Percentiles rank a stretch among this genome's conserved stretches.
These are phyloP conservation scores for Calonectria montana DNA, from an alignment of 2,329 filamentous ascomycete species.

Conservation along the genomic window DNA sequence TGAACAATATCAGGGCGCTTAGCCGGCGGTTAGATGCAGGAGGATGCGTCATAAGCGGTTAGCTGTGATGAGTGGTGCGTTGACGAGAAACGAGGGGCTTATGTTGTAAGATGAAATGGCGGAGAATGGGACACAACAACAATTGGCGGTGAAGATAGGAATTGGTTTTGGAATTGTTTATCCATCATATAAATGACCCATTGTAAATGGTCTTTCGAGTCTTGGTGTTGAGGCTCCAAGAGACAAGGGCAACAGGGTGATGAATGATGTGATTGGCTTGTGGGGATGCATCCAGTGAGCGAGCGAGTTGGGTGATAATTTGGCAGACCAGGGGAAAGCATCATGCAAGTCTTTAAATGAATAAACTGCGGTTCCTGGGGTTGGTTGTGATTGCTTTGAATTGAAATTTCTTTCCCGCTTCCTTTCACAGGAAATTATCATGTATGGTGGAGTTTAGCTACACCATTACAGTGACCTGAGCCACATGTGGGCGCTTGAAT, in stretches of 20 bases:
- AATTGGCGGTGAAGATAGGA: background rate
- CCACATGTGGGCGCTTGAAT: slow-evolving; percentile 1
- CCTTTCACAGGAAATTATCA: background rate
- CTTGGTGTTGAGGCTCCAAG: slow-evolving; percentile 43
- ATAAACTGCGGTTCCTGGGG: background rate
- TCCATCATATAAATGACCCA: background rate
- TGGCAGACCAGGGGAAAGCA: background rate
- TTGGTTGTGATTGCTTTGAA: background rate
- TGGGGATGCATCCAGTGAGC: background rate
- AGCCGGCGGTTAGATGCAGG: slow-evolving; percentile 37
- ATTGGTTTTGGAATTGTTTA: background rate
- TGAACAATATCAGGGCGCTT: slow-evolving; percentile 36
- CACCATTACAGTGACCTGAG: background rate
- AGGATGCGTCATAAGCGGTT: slow-evolving; percentile 25
- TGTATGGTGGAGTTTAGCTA: background rate
- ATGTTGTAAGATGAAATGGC: slow-evolving; percentile 26
- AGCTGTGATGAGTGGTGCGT: slow-evolving; percentile 21
- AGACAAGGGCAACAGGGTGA: slow-evolving; percentile 18
- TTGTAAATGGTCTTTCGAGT: background rate
- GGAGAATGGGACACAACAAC: background rate
- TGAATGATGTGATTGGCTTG: slow-evolving; percentile 33
- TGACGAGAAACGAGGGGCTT: background rate
- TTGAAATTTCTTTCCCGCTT: background rate
- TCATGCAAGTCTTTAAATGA: background rate
- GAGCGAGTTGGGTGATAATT: background rate